A percentile compares a stretch with the other conserved stretches of the same genome.
phyloP scores from a whole-genome alignment of 139 green algal species.

The Microglena sp. region DNA sequence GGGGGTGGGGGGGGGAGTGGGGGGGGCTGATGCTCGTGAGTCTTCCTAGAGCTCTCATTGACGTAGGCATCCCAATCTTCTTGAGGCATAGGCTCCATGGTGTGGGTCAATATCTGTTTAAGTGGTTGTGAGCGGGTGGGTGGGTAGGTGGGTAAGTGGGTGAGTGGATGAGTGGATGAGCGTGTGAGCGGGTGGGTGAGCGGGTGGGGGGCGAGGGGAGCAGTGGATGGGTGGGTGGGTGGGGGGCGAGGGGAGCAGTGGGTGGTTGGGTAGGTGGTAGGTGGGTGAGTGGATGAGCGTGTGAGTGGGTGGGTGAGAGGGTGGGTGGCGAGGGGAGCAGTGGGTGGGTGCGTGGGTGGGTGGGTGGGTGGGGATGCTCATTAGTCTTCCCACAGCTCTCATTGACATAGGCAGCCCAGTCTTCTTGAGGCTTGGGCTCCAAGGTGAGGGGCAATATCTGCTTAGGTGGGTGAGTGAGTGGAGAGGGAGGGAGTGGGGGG shows the following conservation, averaged over 20 bases:
- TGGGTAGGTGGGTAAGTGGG: not conserved
- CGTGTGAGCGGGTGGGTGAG: not conserved
- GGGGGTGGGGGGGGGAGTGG: too few relatives aligned
- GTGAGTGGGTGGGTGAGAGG: not conserved
- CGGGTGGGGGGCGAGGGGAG: not conserved
- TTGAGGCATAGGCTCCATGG: not conserved
- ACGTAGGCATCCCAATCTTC: slow-evolving; percentile 16
- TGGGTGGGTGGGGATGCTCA: not conserved
- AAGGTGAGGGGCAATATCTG: too few relatives aligned
- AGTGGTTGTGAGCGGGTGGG: not conserved
- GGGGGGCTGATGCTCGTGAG: too few relatives aligned
- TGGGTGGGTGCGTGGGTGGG: not conserved
- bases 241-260: not conserved
- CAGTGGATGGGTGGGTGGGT: not conserved
- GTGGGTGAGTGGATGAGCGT: not conserved
- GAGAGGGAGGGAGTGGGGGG: too few relatives aligned
- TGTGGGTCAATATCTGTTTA: not conserved
- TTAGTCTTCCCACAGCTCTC: too few relatives aligned
- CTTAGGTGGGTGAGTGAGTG: too few relatives aligned
- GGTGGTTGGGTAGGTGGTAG: not conserved
- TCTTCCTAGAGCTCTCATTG: not conserved
- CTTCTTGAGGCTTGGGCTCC: too few relatives aligned
- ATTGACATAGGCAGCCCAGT: too few relatives aligned
- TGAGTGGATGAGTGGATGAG: not conserved
- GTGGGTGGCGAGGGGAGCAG: not conserved